Base-by-base conservation (phyloP, 2,329 filamentous ascomycete species). In the Corynespora cassiicola region DNA sequence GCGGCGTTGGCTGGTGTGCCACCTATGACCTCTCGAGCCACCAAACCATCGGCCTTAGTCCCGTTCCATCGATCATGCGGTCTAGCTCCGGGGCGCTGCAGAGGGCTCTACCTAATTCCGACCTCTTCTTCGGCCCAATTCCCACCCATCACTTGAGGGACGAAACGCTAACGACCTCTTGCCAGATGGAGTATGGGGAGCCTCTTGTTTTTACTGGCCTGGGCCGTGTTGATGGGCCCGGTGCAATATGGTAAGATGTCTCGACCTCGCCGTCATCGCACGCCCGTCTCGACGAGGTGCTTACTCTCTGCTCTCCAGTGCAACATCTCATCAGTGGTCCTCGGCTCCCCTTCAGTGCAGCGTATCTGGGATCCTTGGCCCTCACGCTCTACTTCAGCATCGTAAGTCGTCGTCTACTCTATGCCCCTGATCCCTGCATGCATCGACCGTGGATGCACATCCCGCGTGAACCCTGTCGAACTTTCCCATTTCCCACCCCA, bases 151-250 rank as follows among this genome's bases (percentile, higher is more conserved):
- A 54, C 44, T 50, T 52, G 43, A 50, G 48, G 44, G 30, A 26
- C 45, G 42, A 50, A 52, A 56, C 46, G 69, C 67, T 69, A 72
- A 75, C 56, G 27, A 47, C 23, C 36, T 58, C 40, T 54, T 50
- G 39, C 47, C 70, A 97, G 94, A 76, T 99, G 94, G 94, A 90
- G 92, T 32, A 84, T 96, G 67, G 94, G 91, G 38, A 96, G 92
- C 31, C 65, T 88, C 31, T 79, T 99, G 52, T 97, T 97, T 76
- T 79, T 97, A 58, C 81, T 84, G 56, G 96, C 91, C 56, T 99
- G 94, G 80, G 90, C 90, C 17, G 89, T 92, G 54, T 81, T 97
- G 73, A 95, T 96, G 88, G 94, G 94, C 38, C 91, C 89, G 22
- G 78, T 85, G 73, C 79, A 84, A 55, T 99, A 97, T 69, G 69